Base-by-base conservation (phyloP, 2,329 filamentous ascomycete species). In the Botrytis medusae region DNA sequence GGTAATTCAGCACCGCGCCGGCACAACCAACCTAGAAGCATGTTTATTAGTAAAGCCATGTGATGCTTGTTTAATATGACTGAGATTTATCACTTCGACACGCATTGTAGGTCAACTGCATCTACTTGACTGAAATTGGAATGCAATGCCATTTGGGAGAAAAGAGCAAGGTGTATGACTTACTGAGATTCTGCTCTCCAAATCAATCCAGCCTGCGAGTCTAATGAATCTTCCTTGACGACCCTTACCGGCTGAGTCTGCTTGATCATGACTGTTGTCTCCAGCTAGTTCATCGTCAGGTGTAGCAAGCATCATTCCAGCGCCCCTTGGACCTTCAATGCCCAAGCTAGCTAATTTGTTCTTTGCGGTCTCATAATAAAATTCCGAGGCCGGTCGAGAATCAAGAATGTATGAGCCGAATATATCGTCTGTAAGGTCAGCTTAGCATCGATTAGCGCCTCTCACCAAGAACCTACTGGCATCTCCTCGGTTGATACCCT, bases 1-100 rank as follows among this genome's bases (percentile, higher is more conserved):
- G 82, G 76, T 97, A 93, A 8, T 88, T 87, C n/a, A 98, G 83
- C 3, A 98, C 84, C 40, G 95, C 95, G n/a, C 95, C 94, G 40
- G 92, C 92, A 82, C 96, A 98, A 4, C 93, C 93, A 65, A 97
- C 85, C 80, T 82, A 54, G 16, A 34, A 42, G 63, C 14, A 68
- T 60, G 48, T 5, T 44, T 29, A 10, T 32, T 32, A 16, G 44
- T 29, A 59, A 59, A 42, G 14, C n/a, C 9, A 54, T n/a, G n/a
- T 46, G 32, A n/a, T 32, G 4, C 12, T 22, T 14, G 16, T 67
- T 67, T 62, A n/a, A 5, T 40, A 14, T 40, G 12, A 25, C 2
- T 40, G 32, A 7, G 20, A 12, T 2, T 65, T 65, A 22, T 48
- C 18, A 65, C 22, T 18, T 16, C 29, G 48, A 67, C 14, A 14